These are phyloP conservation scores for Malus orientalis DNA, from an alignment of 306 rosid genomes.

Conservation along the genomic window DNA sequence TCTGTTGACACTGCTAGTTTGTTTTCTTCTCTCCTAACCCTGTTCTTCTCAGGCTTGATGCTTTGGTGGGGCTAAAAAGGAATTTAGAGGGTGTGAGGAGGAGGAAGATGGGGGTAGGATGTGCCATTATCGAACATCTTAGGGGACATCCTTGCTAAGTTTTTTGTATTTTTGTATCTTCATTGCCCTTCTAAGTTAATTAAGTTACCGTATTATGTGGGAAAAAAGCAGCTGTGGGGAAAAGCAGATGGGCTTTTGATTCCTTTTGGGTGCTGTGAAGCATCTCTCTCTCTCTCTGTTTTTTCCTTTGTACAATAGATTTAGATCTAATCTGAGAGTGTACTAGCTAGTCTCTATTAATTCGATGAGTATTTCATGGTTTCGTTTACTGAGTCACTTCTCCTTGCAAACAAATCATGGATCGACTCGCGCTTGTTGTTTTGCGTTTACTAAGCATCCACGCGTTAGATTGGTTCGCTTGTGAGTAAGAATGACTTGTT, in stretches of 20 bases:
- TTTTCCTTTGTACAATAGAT: constrained; percentile 11
- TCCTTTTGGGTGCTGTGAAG: constrained; percentile 26
- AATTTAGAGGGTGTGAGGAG: background rate
- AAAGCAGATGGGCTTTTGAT: constrained; percentile 27
- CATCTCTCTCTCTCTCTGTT: background rate
- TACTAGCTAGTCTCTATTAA: constrained; percentile 11
- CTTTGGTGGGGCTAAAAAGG: constrained; percentile 46
- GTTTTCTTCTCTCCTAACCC: constrained; percentile 11
- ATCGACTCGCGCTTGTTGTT: no score
- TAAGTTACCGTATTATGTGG: background rate
- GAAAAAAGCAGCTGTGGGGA: constrained; percentile 2
- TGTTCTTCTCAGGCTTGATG: constrained; percentile 42
- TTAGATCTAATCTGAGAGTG: constrained; percentile 23
- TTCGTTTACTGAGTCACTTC: background rate
- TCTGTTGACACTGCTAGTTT: constrained; percentile 8
- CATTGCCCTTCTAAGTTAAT: constrained; percentile 14
- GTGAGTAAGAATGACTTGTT: background rate
- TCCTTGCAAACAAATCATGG: background rate
- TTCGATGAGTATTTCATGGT: constrained; percentile 1
- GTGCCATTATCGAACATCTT: background rate
- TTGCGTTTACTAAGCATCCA: no score
- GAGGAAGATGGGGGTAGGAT: constrained; percentile 17
- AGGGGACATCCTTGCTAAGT: constrained; percentile 20
- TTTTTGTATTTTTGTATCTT: constrained; percentile 19
- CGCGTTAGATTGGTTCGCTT: no score